Evolutionary conservation across 257 asterid species (phyloP), one percentile per base, ranked within the genome.

Genomic region (Scutellaria minor): DNA sequence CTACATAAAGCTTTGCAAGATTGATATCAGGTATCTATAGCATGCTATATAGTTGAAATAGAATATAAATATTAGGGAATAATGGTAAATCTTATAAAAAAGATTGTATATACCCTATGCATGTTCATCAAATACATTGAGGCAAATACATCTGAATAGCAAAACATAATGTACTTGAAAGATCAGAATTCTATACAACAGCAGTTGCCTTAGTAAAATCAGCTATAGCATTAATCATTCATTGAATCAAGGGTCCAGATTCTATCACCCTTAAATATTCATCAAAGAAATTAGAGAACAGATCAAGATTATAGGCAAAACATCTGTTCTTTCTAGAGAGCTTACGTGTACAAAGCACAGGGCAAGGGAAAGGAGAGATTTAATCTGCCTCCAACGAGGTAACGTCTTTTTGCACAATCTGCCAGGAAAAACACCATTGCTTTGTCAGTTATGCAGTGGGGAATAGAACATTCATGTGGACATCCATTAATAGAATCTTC

Each of bases 401-500:
- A 68, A 56, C 80, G 54, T 87, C 96, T 64, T 84, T 84, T 59
- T 86, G 90, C 87, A 86, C 96, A 56, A 93, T 86, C 98, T 93
- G 98, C 75, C 64, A 71, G 35, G 13, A 54, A 78, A 63, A 66
- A 59, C 12, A 24, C 18, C 11, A 61, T 53, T 58, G 55, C 27
- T 45, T 47, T n/a, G 40, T 67, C 47, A 75, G 73, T 40, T 41
- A 27, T 50, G 51, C 64, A 53, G 24, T 18, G 37, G 7, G 42
- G 45, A 42, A 14, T 41, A 70, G 61, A 65, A 72, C 27, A 37
- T 9, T 35, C n/a, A 73, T 46, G 35, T 54, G 5, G 42, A 68
- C 52, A 61, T 20, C 11, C 20, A 57, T 13, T 2, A 15, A 44
- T 39, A 42, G 12, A 51, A 42, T 53, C 22, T 12, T 56, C 70